Percentiles rank a stretch among this genome's conserved stretches.
These are phyloP conservation scores for Coemansia sp. DNA, from an alignment of 192 early-diverging fungal genomes.

Conservation along the genomic window DNA sequence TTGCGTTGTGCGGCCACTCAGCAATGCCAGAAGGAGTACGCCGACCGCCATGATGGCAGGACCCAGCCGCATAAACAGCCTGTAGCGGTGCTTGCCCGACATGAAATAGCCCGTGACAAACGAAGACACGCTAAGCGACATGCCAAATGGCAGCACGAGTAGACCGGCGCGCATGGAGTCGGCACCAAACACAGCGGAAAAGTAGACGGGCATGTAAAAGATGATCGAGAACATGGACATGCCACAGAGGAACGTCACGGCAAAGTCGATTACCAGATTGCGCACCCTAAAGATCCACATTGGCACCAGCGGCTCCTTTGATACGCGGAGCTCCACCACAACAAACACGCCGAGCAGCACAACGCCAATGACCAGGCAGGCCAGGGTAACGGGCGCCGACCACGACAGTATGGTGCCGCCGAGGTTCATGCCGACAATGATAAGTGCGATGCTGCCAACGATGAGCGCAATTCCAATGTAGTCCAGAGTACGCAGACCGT, in stretches of 20 bases:
- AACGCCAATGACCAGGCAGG: constrained; percentile 41
- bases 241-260: constrained; percentile 39
- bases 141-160: constrained; percentile 72
- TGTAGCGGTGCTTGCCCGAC: constrained; percentile 58
- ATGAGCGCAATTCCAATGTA: constrained; percentile 60
- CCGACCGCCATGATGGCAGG: constrained; percentile 63
- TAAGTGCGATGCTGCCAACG: constrained; percentile 56
- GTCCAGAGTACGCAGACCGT: constrained; percentile 55
- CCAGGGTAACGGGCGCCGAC: constrained; percentile 55
- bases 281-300: constrained; percentile 60
- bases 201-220: constrained; percentile 69
- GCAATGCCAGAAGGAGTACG: constrained; percentile 56
- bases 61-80: constrained; percentile 66
- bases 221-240: constrained; percentile 54
- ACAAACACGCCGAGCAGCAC: constrained; percentile 54
- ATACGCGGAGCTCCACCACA: constrained; percentile 60
- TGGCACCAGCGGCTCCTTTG: constrained; percentile 62
- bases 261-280: constrained; percentile 40
- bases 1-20: constrained; percentile 50
- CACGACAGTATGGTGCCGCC: constrained; percentile 67
- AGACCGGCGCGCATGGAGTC: constrained; percentile 76
- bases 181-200: constrained; percentile 69
- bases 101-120: constrained; percentile 69
- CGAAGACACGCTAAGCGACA: constrained; percentile 65
- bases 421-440: constrained; percentile 72